These are phyloP conservation scores for Kondoa malvinella DNA, from an alignment of 768 basidiomycete genomes.

Conservation along the genomic window DNA sequence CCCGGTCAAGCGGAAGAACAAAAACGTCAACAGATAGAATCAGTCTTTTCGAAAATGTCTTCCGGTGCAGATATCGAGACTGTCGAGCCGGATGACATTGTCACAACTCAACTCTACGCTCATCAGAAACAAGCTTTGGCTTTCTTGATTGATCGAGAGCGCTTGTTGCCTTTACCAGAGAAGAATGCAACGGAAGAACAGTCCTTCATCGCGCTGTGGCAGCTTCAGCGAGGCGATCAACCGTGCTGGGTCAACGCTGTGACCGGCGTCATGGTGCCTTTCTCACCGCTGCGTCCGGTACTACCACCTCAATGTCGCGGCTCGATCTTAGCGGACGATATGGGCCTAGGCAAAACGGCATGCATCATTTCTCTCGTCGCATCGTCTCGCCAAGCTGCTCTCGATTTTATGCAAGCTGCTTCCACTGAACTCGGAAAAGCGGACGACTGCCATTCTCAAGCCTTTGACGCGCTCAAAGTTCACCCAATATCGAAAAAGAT, in stretches of 20 bases:
- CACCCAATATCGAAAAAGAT: constrained; percentile 14
- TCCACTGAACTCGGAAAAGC: constrained; percentile 2
- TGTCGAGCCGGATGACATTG: constrained; percentile 49
- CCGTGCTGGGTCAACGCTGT: constrained; percentile 60
- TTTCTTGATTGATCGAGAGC: constrained; percentile 74
- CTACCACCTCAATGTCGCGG: constrained; percentile 62
- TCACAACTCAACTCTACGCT: constrained; percentile 77
- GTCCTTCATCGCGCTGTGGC: constrained; percentile 35
- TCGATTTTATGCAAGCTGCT: constrained; percentile 39
- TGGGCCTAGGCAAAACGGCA: constrained; percentile 93
- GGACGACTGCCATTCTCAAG: neutral
- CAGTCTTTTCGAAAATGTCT: constrained; percentile 73
- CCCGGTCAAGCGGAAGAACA: constrained; percentile 14
- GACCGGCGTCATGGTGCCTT: constrained; percentile 35
- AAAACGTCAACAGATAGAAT: constrained; percentile 53
- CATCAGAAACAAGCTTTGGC: constrained; percentile 97
- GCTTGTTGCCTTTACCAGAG: constrained; percentile 15
- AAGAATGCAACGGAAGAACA: constrained; percentile 12
- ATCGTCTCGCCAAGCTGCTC: constrained; percentile 57
- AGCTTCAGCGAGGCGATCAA: constrained; percentile 28
- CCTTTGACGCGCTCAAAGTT: constrained; percentile 17
- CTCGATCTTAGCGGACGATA: constrained; percentile 90
- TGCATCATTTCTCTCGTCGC: constrained; percentile 87
- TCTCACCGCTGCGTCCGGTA: constrained; percentile 20
- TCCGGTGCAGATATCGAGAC: constrained; percentile 72